Base-by-base conservation (phyloP, 78 protist genomes). In the Guillardia theta region DNA sequence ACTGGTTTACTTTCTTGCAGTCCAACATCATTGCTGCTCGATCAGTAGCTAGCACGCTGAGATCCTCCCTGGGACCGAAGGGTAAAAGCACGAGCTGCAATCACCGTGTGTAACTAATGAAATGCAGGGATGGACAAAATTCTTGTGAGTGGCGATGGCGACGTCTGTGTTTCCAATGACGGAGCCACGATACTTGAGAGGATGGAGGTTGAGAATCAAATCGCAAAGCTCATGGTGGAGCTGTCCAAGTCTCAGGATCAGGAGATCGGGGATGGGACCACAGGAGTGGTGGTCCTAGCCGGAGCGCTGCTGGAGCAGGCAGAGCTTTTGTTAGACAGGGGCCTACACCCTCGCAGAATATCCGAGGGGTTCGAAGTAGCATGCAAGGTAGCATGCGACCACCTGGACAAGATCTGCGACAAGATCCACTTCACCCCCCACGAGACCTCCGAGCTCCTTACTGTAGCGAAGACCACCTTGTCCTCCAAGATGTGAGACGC, bases 251-350 rank as follows among this genome's bases (percentile, higher is more conserved):
- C 99, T 19, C 99, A 99, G 94, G 99, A 99, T 93, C 97, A 97
- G 54, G 99, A 99, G 95, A 98, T 99, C 83, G 99, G 99, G 1
- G 94, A 95, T 43, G 94, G 94, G 30, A 94, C 95, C 27, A 87
- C 95, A 27, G 93, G 93, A 5, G 88, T 99, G 6, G 99, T 99
- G 8, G 99, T 99, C 18, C 94, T 99, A 24, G 99, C 99, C 0
- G 99, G 99, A 18, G 98, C 99, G 12, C 97, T 99, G 50, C 96
- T 99, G 10, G 99, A 99, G 94, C 98, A 98, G 64, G 99, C 99
- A 4, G 98, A 97, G 93, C 4, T 54, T 1, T 96, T 99, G 12
- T 95, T 99, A 21, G 99, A 98, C 94, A 92, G 95, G 62, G 99
- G 99, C 37, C 97, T 99, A 46, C 99, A 99, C 93, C 99, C 99